Evolutionary conservation across 352 stramenopile species (phyloP).

Genomic region (Phytophthora cactorum): DNA sequence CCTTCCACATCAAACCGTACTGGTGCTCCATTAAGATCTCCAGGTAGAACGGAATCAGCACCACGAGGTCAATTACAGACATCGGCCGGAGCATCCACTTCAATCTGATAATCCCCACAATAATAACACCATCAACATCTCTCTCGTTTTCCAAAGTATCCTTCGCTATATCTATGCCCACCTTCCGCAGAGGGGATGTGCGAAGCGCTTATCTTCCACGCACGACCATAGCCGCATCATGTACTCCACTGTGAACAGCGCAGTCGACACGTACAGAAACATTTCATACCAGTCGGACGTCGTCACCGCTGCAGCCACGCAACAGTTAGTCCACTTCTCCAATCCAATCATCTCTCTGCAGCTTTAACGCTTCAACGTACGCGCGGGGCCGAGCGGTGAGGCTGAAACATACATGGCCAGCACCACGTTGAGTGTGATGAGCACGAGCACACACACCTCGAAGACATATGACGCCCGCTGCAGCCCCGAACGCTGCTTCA

Average conservation of each 20-base stretch:
- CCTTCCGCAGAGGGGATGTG: conserved; percentile 59
- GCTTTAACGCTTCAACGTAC: conserved; percentile 29
- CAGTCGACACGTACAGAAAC: conserved; percentile 81
- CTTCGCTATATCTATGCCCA: conserved; percentile 16
- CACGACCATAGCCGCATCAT: conserved; percentile 81
- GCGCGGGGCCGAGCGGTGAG: conserved; percentile 11
- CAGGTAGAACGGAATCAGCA: conserved; percentile 82
- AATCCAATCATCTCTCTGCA: neutral
- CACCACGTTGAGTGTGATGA: conserved; percentile 83
- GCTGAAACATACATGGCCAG: conserved; percentile 73
- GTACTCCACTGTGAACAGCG: conserved; percentile 82
- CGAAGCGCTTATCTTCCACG: conserved; percentile 75
- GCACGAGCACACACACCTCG: conserved; percentile 67
- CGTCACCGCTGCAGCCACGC: conserved; percentile 32
- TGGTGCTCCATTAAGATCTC: conserved; percentile 75
- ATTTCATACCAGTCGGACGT: conserved; percentile 70
- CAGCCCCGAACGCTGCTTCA: conserved; percentile 59
- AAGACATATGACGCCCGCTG: conserved; percentile 75
- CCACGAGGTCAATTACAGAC: conserved; percentile 81
- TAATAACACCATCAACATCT: neutral
- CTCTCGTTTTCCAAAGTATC: neutral
- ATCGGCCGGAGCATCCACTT: conserved; percentile 84
- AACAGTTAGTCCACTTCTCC: conserved; percentile 1
- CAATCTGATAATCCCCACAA: conserved; percentile 40
- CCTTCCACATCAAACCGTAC: conserved; percentile 33